phyloP scores from a whole-genome alignment of 2,329 filamentous ascomycete species.

The Hypoxylon sp. region DNA sequence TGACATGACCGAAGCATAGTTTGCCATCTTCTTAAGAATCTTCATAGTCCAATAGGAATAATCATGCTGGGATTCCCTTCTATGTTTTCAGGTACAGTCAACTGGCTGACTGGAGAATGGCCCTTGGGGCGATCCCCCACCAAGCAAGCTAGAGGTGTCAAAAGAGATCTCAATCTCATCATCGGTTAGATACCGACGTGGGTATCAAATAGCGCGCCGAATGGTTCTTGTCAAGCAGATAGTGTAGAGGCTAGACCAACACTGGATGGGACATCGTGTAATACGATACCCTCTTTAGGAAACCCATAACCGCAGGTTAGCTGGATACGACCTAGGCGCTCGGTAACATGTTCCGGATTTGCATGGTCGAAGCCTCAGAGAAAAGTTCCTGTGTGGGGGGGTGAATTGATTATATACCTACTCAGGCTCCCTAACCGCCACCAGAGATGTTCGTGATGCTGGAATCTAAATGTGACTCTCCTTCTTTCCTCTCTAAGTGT shows the following conservation, averaged over 20 bases:
- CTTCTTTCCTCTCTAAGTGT: constrained; percentile 7
- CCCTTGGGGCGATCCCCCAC: no score
- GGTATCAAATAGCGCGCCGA: constrained; percentile 1
- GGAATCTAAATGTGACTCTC: neutral
- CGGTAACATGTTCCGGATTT: constrained; percentile 24
- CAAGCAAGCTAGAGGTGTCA: no score
- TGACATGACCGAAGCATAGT: no score
- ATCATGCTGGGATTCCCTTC: no score
- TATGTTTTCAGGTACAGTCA: no score
- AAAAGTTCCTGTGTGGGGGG: neutral
- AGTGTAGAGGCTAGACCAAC: constrained; percentile 3
- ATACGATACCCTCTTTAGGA: constrained; percentile 19
- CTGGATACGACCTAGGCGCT: constrained; percentile 8
- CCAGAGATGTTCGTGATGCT: constrained; percentile 11
- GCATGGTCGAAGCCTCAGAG: constrained; percentile 17
- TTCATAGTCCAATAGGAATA: no score
- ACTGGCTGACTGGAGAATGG: no score
- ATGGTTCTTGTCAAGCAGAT: constrained; percentile 3
- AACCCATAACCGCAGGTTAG: constrained; percentile 16
- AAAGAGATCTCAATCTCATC: constrained; percentile 20
- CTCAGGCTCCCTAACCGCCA: neutral
- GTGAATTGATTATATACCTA: constrained; percentile 9
- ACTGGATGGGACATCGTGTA: constrained; percentile 17
- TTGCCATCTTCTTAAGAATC: no score
- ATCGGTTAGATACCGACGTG: constrained; percentile 19